These are phyloP conservation scores for Puccinia coronata DNA, from an alignment of 1,284 basidiomycete species.

Conservation along the genomic window DNA sequence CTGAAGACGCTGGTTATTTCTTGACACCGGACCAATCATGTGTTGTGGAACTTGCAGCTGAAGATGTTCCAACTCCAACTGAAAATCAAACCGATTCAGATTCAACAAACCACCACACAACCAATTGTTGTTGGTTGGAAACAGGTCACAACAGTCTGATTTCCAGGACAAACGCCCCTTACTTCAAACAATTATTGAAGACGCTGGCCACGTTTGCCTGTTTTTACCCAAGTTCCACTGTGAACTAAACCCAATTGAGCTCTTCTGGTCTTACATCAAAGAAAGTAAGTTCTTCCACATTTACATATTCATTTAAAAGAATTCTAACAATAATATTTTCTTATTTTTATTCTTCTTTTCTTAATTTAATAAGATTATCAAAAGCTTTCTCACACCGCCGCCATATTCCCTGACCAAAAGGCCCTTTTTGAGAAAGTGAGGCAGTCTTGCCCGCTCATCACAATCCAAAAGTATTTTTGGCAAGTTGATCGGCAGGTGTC, in stretches of 20 bases:
- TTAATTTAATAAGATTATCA: not conserved
- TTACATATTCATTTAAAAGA: too few species aligned
- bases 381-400: not conserved
- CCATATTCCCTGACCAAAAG: not conserved
- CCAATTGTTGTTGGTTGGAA: not conserved
- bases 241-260: too few species aligned
- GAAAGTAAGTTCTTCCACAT: not conserved
- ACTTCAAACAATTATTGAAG: constrained; percentile 6
- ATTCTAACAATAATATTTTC: not conserved
- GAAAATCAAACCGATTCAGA: not conserved
- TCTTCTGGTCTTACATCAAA: too few species aligned
- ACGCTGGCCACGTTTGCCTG: not conserved
- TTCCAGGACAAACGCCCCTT: too few species aligned
- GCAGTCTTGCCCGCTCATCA: not conserved
- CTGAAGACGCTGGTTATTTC: not conserved
- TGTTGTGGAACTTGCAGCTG: not conserved
- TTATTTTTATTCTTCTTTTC: not conserved
- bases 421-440: not conserved
- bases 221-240: too few species aligned
- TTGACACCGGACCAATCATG: not conserved
- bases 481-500: not conserved
- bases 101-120: not conserved
- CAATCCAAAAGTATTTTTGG: not conserved
- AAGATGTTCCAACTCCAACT: not conserved
- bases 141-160: not conserved